A percentile compares a stretch with the other conserved stretches of the same genome.
Evolutionary conservation across 83 land plant species (phyloP).

Genomic region (Diphasiastrum complanatum): DNA sequence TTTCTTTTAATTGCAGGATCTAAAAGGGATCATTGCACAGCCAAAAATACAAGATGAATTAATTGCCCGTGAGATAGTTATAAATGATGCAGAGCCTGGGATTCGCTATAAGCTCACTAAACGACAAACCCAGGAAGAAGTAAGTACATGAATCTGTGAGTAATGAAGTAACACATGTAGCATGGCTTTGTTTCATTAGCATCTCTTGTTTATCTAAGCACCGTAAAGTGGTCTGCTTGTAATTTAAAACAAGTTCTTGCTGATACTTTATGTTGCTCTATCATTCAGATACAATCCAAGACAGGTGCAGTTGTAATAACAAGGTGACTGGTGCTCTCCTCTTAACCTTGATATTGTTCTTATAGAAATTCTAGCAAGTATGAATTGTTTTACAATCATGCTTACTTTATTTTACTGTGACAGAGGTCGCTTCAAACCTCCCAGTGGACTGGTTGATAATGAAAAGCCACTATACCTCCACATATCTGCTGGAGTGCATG

Average conservation of each 20-base stretch:
- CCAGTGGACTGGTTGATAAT: neutral
- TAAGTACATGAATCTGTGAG: neutral
- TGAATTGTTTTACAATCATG: neutral
- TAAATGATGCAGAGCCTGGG: conserved; percentile 1
- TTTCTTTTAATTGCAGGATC: neutral
- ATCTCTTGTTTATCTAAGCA: too few relatives aligned
- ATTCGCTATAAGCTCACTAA: conserved; percentile 2
- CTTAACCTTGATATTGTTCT: too few relatives aligned
- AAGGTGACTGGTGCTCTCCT: neutral
- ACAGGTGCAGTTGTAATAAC: conserved; percentile 4
- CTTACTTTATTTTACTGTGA: neutral
- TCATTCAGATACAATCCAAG: neutral
- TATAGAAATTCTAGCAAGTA: too few relatives aligned
- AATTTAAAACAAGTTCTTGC: too few relatives aligned
- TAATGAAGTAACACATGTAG: neutral
- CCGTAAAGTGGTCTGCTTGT: too few relatives aligned
- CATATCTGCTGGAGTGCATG: neutral
- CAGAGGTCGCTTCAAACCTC: neutral
- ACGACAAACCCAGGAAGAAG: conserved; percentile 2
- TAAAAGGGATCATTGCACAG: neutral
- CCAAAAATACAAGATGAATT: neutral
- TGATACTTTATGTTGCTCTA: neutral
- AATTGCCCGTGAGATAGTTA: neutral
- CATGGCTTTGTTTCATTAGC: too few relatives aligned
- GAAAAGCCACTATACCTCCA: conserved; percentile 1